Base-by-base conservation (phyloP, 2,329 filamentous ascomycete species). In the Parafenestella ontariensis region DNA sequence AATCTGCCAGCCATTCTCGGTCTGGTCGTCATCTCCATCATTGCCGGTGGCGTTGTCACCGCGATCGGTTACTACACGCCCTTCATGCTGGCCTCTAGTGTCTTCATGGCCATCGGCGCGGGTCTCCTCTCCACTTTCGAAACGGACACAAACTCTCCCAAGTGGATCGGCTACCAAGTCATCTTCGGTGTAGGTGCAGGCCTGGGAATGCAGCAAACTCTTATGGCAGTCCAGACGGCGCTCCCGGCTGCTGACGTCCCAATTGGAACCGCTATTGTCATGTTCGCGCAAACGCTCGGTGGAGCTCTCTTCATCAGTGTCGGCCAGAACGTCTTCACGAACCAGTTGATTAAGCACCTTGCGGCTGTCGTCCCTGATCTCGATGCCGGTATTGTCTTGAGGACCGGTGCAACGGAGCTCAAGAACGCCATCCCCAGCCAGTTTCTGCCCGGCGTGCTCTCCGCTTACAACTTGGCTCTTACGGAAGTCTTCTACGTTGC, bases 391-490 rank as follows among this genome's bases (percentile, higher is more conserved):
- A 56, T 78, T n/a, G 78, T 84, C 2, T 66, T 81, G 13, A 63
- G 62, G 1, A 77, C 78, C 3, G 84, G 83, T 33, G 83, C 83
- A 1, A 91, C 88, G 0, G 81, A 86, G 42, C 77, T 93, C 20
- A 81, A 83, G 54, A 59, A 69, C 37, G 69, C 78, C 1, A 83
- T 91, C 23, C 77, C 82, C 0, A 59, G 73, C 0, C 63, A 84
- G 54, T 83, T 80, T 53, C 70, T 87, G 4, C 66, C 71, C 1
- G 75, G 78, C 0, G 87, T 92, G 8, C 77, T 87, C 1, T 59
- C 77, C 0, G 88, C 87, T 0, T 91, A 91, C 75, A 90, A 90
- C 66, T 70, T 78, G 21, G 79, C 87, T 0, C 72, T 91, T 33
- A 80, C 81, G 1, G 75, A 81, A 53, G 82, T 82, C 0, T 91